These are phyloP conservation scores for Fusarium mexicanum DNA, from an alignment of 2,329 filamentous ascomycete genomes.

Conservation along the genomic window DNA sequence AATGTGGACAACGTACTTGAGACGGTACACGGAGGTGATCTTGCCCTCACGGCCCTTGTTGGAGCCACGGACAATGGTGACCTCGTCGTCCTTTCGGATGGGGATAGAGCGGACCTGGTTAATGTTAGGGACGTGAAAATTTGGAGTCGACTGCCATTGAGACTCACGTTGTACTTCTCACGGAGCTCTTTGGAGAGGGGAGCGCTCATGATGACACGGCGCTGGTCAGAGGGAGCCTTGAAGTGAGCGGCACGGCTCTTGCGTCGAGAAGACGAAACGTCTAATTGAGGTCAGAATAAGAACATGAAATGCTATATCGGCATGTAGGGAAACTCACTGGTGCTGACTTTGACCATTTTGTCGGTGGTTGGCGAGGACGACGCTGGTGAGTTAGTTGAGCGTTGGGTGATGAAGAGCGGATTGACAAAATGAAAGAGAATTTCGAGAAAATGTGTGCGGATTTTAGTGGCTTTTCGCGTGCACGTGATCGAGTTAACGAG, in stretches of 20 bases:
- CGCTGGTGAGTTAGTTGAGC: slow-evolving; percentile 42
- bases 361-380: slow-evolving; percentile 44
- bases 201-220: slow-evolving; percentile 97
- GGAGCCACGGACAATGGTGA: slow-evolving; percentile 88
- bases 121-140: neutral
- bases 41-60: slow-evolving; percentile 99
- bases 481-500: slow-evolving; percentile 46
- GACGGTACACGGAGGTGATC: slow-evolving; percentile 96
- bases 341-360: slow-evolving; percentile 79
- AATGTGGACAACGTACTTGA: slow-evolving; percentile 97
- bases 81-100: slow-evolving; percentile 97
- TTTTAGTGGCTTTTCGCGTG: slow-evolving; percentile 39
- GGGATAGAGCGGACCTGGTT: slow-evolving; percentile 89
- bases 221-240: slow-evolving; percentile 90
- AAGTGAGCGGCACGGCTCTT: slow-evolving; percentile 99
- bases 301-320: neutral
- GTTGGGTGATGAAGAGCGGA: slow-evolving; percentile 44
- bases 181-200: slow-evolving; percentile 96
- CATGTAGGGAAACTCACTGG: slow-evolving; percentile 54
- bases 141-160: neutral
- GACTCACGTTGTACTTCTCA: slow-evolving; percentile 96
- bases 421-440: slow-evolving; percentile 29
- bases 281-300: slow-evolving; percentile 49
- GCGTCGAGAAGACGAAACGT: slow-evolving; percentile 82
- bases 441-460: slow-evolving; percentile 34